phyloP scores from a whole-genome alignment of 257 asterid species.

The Solanum medicagineum region DNA sequence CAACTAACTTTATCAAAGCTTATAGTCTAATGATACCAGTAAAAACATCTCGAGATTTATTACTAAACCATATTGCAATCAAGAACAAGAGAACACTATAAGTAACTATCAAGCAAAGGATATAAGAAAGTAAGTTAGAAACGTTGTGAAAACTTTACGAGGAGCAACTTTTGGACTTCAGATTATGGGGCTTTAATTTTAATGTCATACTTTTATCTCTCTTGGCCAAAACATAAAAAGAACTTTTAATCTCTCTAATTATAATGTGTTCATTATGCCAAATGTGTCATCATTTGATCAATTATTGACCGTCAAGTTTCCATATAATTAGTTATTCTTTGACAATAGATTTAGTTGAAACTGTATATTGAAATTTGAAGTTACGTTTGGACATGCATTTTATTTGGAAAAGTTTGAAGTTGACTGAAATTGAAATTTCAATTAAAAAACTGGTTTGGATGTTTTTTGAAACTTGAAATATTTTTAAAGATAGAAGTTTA shows the following conservation, averaged over 20 bases:
- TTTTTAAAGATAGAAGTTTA: not conserved
- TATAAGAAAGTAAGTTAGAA: not conserved
- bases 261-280: not conserved
- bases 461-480: not conserved
- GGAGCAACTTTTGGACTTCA: not conserved
- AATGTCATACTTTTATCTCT: not conserved
- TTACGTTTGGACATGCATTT: not conserved
- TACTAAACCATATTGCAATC: not conserved
- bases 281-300: not conserved
- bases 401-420: not conserved
- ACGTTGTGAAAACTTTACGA: not conserved
- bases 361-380: not conserved
- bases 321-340: not conserved
- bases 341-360: not conserved
- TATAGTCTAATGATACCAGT: not conserved
- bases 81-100: not conserved
- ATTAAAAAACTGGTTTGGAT: no score
- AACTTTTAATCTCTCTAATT: not conserved
- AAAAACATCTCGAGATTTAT: not conserved
- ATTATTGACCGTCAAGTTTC: not conserved
- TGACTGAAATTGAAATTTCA: not conserved
- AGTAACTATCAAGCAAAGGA: not conserved
- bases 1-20: not conserved
- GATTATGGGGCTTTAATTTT: not conserved
- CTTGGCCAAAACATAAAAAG: not conserved